Evolutionary conservation across 495 filamentous ascomycete genomes (phyloP), one percentile per base, ranked within the genome.

Genomic region (Trichoderma virens): DNA sequence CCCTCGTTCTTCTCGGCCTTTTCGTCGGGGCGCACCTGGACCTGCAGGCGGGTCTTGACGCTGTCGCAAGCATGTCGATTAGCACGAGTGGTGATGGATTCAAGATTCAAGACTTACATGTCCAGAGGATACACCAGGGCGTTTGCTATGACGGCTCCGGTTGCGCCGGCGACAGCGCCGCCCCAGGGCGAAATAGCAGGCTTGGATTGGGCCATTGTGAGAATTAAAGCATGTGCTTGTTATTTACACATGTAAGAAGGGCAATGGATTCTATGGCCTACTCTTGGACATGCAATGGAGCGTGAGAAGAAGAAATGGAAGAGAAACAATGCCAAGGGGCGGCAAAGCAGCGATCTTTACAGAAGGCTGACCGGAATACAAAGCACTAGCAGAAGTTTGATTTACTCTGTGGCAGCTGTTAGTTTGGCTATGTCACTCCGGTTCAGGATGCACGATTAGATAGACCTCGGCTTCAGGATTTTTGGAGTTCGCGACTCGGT

Each of bases 31-130:
- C 78, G 78, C 72, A 96, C 88, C 77, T 99, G 94, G 34, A 98
- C 95, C 77, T 99, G 94, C 14, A 99, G 83, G 66, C 93, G 91
- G 27, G 94, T 99, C 79, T 99, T 99, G 65, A 98, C 87, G 66
- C 93, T 98, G 54, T 30, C 28, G 18, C 20, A 28, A 51, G 68
- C 45, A 62, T 30, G 16, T 27, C 43, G n/a, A 27, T 56, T 47
- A 65, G 45, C 28, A 41, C 28, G 34, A 16, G 32, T 18, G 11
- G 38, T 18, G 5, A 1, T 41, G 38, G 38, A 41, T n/a, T n/a
- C n/a, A n/a, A n/a, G n/a, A n/a, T n/a, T n/a, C n/a, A n/a, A n/a
- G 45, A 77, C 89, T 76, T 80, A 97, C 93, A 99, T 91, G 76
- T 99, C 94, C 38, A 99, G 80, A 16, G 94, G 94, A 76, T 99